phyloP scores from a whole-genome alignment of 345 rosid species.

The Eucalyptus cladocalyx region DNA sequence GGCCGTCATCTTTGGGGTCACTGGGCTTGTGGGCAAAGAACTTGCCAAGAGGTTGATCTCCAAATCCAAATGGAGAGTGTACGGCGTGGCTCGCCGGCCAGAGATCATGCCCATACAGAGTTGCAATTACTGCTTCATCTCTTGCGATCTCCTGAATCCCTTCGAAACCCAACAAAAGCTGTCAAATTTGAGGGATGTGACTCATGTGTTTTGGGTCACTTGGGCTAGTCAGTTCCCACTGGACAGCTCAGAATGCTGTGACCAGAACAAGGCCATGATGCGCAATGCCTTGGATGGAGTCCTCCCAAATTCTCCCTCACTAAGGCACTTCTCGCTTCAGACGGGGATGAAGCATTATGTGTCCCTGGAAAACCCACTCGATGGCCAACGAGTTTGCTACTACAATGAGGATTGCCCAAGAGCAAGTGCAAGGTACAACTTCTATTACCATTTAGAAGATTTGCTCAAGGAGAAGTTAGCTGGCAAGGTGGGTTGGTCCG shows the following conservation, averaged over 20 bases:
- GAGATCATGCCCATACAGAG: conserved; percentile 25
- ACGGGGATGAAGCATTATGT: conserved; percentile 85
- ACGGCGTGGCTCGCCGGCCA: conserved; percentile 62
- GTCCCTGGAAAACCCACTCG: conserved; percentile 17
- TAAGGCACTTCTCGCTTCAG: conserved; percentile 74
- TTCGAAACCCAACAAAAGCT: conserved; percentile 35
- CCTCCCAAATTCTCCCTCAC: conserved; percentile 30
- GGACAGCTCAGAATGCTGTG: conserved; percentile 48
- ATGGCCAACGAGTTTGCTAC: neutral
- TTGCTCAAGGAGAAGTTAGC: conserved; percentile 42
- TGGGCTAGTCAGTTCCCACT: conserved; percentile 58
- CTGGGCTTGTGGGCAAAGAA: conserved; percentile 85
- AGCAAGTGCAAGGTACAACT: conserved; percentile 15
- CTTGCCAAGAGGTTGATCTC: conserved; percentile 37
- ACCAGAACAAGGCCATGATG: conserved; percentile 66
- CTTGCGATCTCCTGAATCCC: conserved; percentile 62
- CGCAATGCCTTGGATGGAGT: conserved; percentile 48
- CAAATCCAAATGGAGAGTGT: conserved; percentile 60
- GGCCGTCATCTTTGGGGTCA: conserved; percentile 72
- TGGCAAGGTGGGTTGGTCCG: conserved; percentile 49
- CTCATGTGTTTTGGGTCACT: conserved; percentile 80
- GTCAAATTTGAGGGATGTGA: conserved; percentile 31
- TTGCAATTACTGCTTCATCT: conserved; percentile 45
- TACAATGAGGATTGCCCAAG: conserved; percentile 62
- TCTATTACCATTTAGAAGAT: conserved; percentile 75